Conservation (phyloP, 495 filamentous ascomycete species). For the Evansstolkia leycettana region DNA sequence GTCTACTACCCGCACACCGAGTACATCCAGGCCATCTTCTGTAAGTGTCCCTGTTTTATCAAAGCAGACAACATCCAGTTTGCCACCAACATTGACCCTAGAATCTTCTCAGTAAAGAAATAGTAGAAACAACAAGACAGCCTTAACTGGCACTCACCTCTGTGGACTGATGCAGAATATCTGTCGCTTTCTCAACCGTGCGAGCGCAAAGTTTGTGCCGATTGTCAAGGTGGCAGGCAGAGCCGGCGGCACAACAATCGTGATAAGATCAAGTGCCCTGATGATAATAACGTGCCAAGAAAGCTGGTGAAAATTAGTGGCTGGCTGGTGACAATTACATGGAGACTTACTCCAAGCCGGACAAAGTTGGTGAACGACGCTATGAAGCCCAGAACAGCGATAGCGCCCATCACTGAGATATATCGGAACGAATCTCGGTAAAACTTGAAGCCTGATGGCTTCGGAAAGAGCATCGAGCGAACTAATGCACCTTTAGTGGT, state of each 20-base stretch:
- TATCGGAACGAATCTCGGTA: constrained; percentile 97
- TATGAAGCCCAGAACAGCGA: constrained; percentile 78
- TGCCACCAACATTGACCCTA: constrained; percentile 88
- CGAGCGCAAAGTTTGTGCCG: constrained; percentile 88
- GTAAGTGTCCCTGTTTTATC: constrained; percentile 98
- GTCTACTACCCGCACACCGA: constrained; percentile 70
- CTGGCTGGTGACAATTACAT: neutral
- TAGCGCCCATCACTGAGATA: constrained; percentile 90
- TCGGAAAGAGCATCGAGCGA: constrained; percentile 97
- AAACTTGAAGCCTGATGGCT: constrained; percentile 95
- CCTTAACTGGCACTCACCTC: constrained; percentile 25
- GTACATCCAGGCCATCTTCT: constrained; percentile 91
- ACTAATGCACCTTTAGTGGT: constrained; percentile 95
- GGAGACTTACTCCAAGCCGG: constrained; percentile 47
- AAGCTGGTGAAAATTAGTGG: constrained; percentile 33
- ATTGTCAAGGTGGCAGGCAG: constrained; percentile 95
- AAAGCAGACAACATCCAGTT: constrained; percentile 92
- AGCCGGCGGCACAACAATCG: constrained; percentile 94
- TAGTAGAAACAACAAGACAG: neutral
- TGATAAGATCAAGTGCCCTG: constrained; percentile 88
- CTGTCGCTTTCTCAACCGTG: constrained; percentile 68
- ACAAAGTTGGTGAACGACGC: constrained; percentile 91
- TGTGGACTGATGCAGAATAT: constrained; percentile 99
- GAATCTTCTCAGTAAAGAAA: constrained; percentile 3
- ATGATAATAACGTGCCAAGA: constrained; percentile 84